A percentile compares a stretch with the other conserved stretches of the same genome.
phyloP scores from a whole-genome alignment of 2,329 filamentous ascomycete species.

The Ambrosiella xylebori region DNA sequence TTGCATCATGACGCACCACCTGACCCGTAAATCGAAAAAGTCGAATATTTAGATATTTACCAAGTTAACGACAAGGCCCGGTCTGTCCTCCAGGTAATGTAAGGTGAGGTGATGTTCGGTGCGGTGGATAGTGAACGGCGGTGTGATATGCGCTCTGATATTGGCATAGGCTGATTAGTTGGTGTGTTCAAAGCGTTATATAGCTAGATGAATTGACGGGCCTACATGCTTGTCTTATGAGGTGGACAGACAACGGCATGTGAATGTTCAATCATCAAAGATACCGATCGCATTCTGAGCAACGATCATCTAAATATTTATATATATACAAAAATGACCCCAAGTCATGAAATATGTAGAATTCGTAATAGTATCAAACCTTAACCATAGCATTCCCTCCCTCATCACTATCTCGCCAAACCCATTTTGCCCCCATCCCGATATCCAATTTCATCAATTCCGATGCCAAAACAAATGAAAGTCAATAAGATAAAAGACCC shows the following conservation, averaged over 20 bases:
- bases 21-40: too few relatives aligned
- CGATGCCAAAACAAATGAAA: neutral
- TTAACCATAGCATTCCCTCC: neutral
- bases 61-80: neutral
- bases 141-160: constrained; percentile 6
- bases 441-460: neutral
- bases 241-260: neutral
- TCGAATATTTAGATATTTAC: too few relatives aligned
- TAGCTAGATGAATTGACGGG: neutral
- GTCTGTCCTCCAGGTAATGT: neutral
- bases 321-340: neutral
- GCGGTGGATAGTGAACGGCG: constrained; percentile 1
- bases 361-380: neutral
- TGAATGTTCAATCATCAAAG: neutral
- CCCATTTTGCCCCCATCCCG: neutral
- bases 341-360: too few relatives aligned
- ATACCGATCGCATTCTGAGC: neutral
- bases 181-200: neutral
- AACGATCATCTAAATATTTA: neutral
- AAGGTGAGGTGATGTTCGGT: neutral
- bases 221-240: too few relatives aligned
- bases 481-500: neutral
- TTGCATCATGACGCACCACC: too few relatives aligned
- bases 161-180: neutral
- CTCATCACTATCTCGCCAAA: neutral